Evolutionary conservation across 352 stramenopile species (phyloP), one percentile per base, ranked within the genome.

Genomic region (Peronospora farinosa): DNA sequence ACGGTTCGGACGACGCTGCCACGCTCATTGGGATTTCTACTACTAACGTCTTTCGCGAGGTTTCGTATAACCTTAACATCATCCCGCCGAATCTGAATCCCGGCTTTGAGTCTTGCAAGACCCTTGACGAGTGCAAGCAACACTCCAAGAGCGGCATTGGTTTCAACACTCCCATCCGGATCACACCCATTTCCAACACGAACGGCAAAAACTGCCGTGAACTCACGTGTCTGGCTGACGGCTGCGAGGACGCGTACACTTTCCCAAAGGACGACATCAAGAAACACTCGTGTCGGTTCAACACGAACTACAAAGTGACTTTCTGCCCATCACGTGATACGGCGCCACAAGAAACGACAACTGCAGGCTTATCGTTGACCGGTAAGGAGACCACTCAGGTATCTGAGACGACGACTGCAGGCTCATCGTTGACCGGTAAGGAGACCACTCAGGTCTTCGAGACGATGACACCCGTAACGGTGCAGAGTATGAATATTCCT

Each of bases 61-160:
- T 63, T n/a, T 91, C 77, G 73, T 86, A 62, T 40, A 74, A 91
- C 56, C 67, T 88, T 47, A 80, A 74, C 53, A 74, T 86, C 57
- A 88, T 91, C 44, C 79, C 79, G 32, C 58, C 79, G 15, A 59
- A 51, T 11, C 69, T 85, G 35, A 55, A 83, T 27, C 39, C 68
- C 11, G 76, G 61, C 17, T 66, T 65, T 44, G 73, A 84, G 64
- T 84, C 66, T 52, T 91, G 79, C 68, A 48, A 42, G 7, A 84
- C 68, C 32, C 63, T 86, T 7, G 61, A 73, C 17, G 73, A 88
- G 42, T 91, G 79, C 63, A 82, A 85, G 67, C 47, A 59, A n/a
- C n/a, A n/a, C n/a, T n/a, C n/a, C n/a, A n/a, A n/a, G n/a, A 69
- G 60, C 11, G 67, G 66, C 47, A 72, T 73, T 9, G 74, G 77